Evolutionary conservation across 768 basidiomycete genomes (phyloP).

Genomic region (Chiua virens): DNA sequence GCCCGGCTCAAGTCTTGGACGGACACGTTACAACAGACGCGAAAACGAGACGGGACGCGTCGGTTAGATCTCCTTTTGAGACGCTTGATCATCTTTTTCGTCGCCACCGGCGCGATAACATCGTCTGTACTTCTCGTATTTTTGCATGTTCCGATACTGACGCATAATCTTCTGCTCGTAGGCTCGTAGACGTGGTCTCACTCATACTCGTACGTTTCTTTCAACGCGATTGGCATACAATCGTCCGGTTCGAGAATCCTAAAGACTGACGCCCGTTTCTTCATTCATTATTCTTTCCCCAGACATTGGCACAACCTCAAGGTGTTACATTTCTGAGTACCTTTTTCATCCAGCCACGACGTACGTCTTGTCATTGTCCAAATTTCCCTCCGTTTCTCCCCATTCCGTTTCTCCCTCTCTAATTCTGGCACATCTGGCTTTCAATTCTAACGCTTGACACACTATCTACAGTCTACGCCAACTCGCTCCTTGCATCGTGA

Average conservation of each 20-base stretch:
- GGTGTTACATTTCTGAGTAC: slow-evolving; percentile 19
- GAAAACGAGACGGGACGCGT: not conserved
- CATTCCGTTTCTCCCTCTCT: no score
- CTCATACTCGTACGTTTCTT: slow-evolving; percentile 20
- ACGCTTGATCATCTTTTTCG: slow-evolving; percentile 21
- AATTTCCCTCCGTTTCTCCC: no score
- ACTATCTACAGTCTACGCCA: slow-evolving; percentile 23
- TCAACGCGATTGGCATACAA: not conserved
- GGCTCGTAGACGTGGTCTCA: slow-evolving; percentile 26
- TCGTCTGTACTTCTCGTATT: slow-evolving; percentile 11
- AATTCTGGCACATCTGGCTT: no score
- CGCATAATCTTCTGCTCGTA: not conserved
- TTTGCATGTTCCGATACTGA: not conserved
- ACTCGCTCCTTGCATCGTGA: slow-evolving; percentile 30
- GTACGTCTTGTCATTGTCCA: slow-evolving; percentile 14
- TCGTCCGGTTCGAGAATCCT: no score
- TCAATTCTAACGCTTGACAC: no score
- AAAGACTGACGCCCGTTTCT: not conserved
- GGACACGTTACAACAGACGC: not conserved
- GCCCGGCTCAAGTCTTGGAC: slow-evolving; percentile 10
- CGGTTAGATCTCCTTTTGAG: slow-evolving; percentile 24
- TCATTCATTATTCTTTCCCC: not conserved
- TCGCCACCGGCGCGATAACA: slow-evolving; percentile 28
- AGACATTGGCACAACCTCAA: slow-evolving; percentile 22
- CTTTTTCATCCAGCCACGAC: slow-evolving; percentile 25